phyloP scores from a whole-genome alignment of 2,329 filamentous ascomycete species.

The Cyphellophora europaea region DNA sequence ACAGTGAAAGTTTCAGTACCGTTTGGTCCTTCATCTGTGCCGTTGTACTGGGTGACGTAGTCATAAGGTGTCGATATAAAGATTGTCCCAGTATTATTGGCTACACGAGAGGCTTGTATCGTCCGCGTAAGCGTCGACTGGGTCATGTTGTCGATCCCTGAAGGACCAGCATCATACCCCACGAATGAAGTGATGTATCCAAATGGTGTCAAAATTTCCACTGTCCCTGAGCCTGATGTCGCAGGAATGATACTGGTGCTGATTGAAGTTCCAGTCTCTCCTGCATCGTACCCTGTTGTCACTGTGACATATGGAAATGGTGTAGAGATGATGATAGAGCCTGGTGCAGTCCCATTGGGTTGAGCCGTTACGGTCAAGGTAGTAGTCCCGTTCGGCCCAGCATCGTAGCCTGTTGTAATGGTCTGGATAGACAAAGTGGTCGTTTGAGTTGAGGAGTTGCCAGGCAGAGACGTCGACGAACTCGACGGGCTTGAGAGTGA shows the following conservation, averaged over 20 bases:
- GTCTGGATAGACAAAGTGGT: too few relatives aligned
- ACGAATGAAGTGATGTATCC: background rate
- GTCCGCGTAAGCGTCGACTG: background rate
- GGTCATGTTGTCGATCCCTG: too few relatives aligned
- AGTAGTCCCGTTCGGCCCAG: background rate
- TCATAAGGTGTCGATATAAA: background rate
- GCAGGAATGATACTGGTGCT: background rate
- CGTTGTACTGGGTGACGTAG: background rate
- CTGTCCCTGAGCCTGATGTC: background rate
- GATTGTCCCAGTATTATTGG: constrained; percentile 1
- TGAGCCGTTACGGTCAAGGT: background rate
- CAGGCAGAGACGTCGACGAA: too few relatives aligned
- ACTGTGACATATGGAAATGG: background rate
- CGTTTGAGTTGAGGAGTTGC: too few relatives aligned
- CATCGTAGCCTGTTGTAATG: constrained; percentile 2
- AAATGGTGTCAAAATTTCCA: background rate
- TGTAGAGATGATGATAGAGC: background rate
- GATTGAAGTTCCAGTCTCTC: background rate
- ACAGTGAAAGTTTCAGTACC: background rate
- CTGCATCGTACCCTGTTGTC: constrained; percentile 1
- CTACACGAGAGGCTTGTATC: background rate
- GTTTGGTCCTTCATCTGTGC: constrained; percentile 2
- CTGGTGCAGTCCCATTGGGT: background rate
- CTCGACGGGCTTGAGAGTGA: too few relatives aligned
- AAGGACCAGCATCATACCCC: background rate